phyloP scores from a whole-genome alignment of 2,329 filamentous ascomycete species.

The Colletotrichum tropicicola region DNA sequence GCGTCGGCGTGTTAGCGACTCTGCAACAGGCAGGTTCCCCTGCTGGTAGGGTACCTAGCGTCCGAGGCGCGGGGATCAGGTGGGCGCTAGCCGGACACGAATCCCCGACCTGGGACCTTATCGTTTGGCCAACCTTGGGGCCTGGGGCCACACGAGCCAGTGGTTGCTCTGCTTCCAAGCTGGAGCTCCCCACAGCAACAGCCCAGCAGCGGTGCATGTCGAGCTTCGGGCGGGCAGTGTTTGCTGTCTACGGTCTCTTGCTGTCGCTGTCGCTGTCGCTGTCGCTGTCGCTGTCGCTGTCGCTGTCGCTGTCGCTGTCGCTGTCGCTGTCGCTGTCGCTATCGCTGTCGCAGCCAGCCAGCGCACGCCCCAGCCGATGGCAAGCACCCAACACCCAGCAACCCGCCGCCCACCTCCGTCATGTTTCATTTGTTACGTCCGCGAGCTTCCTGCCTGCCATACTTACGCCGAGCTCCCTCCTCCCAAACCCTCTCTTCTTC shows the following conservation, averaged over 20 bases:
- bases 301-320: background rate
- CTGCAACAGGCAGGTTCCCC: conserved; percentile 29
- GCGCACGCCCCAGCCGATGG: no score
- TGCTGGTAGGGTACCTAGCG: no score
- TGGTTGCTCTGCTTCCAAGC: conserved; percentile 15
- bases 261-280: background rate
- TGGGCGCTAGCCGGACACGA: conserved; percentile 13
- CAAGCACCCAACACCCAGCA: conserved; percentile 10
- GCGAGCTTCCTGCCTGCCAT: conserved; percentile 25
- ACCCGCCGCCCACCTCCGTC: conserved; percentile 20
- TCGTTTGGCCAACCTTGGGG: conserved; percentile 21
- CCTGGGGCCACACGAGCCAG: background rate
- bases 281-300: background rate
- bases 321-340: no score
- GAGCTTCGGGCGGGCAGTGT: background rate
- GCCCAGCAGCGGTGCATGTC: background rate
- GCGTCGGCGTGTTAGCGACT: background rate
- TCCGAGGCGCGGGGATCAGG: conserved; percentile 10
- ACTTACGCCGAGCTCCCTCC: conserved; percentile 21
- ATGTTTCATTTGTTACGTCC: conserved; percentile 30
- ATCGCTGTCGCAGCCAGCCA: background rate
- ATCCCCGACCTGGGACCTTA: no score
- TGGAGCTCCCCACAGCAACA: conserved; percentile 29
- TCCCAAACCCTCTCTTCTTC: conserved; percentile 12
- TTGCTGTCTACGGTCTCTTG: no score